Evolutionary conservation across 768 basidiomycete genomes (phyloP), one percentile per base, ranked within the genome.

Genomic region (Kwoniella shandongensis): DNA sequence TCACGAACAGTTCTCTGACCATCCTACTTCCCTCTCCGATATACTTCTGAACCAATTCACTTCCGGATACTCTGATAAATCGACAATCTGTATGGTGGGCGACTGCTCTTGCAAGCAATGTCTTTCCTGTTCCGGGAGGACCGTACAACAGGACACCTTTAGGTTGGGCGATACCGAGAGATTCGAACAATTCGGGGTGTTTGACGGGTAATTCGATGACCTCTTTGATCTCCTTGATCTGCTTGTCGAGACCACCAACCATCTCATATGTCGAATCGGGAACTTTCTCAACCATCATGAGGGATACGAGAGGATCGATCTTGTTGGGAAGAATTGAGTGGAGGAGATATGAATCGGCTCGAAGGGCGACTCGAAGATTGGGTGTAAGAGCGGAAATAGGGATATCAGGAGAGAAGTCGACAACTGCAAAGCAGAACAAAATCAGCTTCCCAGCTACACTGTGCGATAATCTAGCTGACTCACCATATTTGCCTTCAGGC

Each of bases 251-350:
- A 66, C 94, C 94, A 20, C 96, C 96, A 59, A 99, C 94, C 93
- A 98, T 97, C 78, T 98, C 96, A 79, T 99, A 99, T 27, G 96
- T 98, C 78, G 89, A 91, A 77, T 98, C 94, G 0, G 94, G 94
- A 0, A 98, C 94, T 77, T 99, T 99, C 79, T 99, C 94, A 11
- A 98, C 94, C 93, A 98, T 97, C 96, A 98, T 98, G 62, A 98
- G 84, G 18, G 92, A 96, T 27, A 98, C 93, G 38, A 98, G 86
- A 3, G 96, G 94, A 77, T 97, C 96, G 69, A 97, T 88, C 79
- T 99, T 97, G 81, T 92, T 96, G 0, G 92, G 92, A 0, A 98
- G 81, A 67, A 98, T 89, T 77, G 90, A 91, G 83, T 98, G 94
- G 61, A 98, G 88, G 44, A 89, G 89, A 78, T 98, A 97, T 2